Evolutionary conservation across 1,284 basidiomycete genomes (phyloP).

Genomic region (Microstroma glucosiphilum): DNA sequence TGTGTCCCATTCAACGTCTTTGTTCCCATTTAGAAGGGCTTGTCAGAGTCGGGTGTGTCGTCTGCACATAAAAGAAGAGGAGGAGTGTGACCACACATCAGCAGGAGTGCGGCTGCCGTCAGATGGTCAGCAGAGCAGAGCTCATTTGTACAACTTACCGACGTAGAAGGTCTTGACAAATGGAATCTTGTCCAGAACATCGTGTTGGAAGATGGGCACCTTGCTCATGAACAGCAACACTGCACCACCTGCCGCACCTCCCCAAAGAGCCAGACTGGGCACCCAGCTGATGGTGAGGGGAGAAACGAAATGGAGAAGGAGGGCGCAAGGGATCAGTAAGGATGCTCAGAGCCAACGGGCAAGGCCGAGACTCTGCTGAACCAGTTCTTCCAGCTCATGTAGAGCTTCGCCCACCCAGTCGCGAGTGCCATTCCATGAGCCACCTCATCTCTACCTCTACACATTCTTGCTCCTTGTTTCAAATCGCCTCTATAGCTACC

Average conservation of each 20-base stretch:
- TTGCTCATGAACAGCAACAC: slow-evolving; percentile 38
- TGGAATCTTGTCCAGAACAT: slow-evolving; percentile 40
- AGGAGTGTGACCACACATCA: background rate
- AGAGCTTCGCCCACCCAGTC: no score
- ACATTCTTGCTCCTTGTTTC: no score
- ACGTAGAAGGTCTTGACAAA: slow-evolving; percentile 20
- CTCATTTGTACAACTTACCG: slow-evolving; percentile 1
- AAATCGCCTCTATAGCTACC: no score
- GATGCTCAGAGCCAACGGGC: no score
- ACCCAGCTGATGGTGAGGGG: slow-evolving; percentile 32
- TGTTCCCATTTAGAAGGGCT: slow-evolving; percentile 20
- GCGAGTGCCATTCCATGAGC: no score
- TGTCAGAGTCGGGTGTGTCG: slow-evolving; percentile 24
- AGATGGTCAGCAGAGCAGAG: no score
- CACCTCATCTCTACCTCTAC: no score
- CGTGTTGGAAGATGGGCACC: slow-evolving; percentile 42
- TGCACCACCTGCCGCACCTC: slow-evolving; percentile 33
- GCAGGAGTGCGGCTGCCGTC: background rate
- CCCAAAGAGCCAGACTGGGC: slow-evolving; percentile 40
- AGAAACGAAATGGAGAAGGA: background rate
- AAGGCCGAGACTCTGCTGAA: no score
- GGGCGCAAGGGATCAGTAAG: background rate
- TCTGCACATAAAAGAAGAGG: slow-evolving; percentile 10
- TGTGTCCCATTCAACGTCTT: no score
- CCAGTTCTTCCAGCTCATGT: no score